Base-by-base conservation (phyloP, 1,284 basidiomycete species). In the Coniophora puteana region DNA sequence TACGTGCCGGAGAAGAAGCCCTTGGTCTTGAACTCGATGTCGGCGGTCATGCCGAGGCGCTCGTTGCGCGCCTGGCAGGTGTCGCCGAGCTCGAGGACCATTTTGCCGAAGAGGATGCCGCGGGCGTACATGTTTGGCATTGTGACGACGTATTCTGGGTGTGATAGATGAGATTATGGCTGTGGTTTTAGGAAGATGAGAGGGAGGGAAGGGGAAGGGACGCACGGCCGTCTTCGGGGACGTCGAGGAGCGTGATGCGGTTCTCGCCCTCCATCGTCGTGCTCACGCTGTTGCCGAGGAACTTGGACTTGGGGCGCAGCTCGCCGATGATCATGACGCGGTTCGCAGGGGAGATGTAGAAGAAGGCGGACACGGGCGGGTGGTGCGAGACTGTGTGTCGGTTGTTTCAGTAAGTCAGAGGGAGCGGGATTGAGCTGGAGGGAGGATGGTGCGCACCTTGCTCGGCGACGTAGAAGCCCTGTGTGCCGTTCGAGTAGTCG, bases 71-170 rank as follows among this genome's bases (percentile, higher is more conserved):
- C 89, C n/a, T 72, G 77, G 55, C 90, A 92, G 22, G 80, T 78
- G 65, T 99, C 95, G 8, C 95, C 95, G 12, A 99, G 74, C 68
- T 99, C 95, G 37, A 97, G 73, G 14, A 98, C 85, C 93, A 99
- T 97, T 73, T 93, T 95, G 13, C 95, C 96, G 61, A 97, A 98
- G 32, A 98, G 67, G 54, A 99, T 99, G 1, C 96, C 95, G 32
- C 95, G 80, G 16, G 94, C 94, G 61, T 96, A 98, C 89, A 95
- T 95, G 69, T 95, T 96, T 24, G 93, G 93, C 93, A 96, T 95
- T 46, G 86, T 87, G 52, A 93, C 80, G 44, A 88, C 75, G 62
- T 93, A 93, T 51, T 89, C 88, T 82, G 61, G 23, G 35, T 24
- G 34, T 1, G 21, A 37, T n/a, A 34, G 37, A 53, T 32, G 20